These are phyloP conservation scores for Starmerella lactis-condensi DNA, from an alignment of 805 yeast genomes.

Conservation along the genomic window DNA sequence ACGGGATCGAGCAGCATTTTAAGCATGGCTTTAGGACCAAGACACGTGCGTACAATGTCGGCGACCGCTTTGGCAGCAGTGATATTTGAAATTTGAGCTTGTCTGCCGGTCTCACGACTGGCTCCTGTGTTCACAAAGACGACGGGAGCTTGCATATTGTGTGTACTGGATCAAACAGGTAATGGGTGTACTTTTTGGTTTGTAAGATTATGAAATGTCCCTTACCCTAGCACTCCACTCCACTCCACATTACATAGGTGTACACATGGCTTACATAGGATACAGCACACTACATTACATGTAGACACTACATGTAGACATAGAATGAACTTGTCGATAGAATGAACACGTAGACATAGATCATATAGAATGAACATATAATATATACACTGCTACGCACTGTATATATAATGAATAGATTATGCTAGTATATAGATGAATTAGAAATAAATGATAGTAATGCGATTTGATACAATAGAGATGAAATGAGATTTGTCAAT, in stretches of 20 bases:
- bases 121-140: slow-evolving; percentile 72
- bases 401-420: no score
- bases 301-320: no score
- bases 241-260: background rate
- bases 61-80: slow-evolving; percentile 99
- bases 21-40: slow-evolving; percentile 98
- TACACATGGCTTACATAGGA: background rate
- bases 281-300: background rate
- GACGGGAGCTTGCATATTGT: slow-evolving; percentile 64
- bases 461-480: background rate
- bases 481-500: background rate
- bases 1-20: slow-evolving; percentile 94
- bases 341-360: no score
- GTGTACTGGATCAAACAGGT: no score
- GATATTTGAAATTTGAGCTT: slow-evolving; percentile 90
- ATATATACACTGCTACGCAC: no score
- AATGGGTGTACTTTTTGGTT: background rate
- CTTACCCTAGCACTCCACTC: background rate
- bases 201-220: background rate
- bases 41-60: slow-evolving; percentile 90
- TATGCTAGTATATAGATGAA: no score
- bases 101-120: slow-evolving; percentile 88
- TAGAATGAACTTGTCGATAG: no score
- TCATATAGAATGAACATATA: no score
- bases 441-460: background rate